Evolutionary conservation across 2,329 filamentous ascomycete genomes (phyloP), one percentile per base, ranked within the genome.

Genomic region (Samsoniella hepiali): DNA sequence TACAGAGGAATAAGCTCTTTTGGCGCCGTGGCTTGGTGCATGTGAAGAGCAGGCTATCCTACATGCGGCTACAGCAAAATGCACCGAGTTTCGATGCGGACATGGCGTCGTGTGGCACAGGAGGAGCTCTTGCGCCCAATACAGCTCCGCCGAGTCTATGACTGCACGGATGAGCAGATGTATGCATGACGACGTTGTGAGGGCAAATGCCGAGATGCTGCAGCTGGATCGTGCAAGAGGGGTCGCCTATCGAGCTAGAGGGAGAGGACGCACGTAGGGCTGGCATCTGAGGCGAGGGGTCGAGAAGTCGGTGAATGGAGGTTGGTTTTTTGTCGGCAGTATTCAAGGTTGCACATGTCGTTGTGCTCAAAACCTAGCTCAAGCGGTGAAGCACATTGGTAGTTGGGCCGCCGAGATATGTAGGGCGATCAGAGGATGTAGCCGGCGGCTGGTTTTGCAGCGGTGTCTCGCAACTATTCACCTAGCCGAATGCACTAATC

Each of bases 181-280:
- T 47, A 29, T 58, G 56, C 42, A 58, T 32, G 22, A 49, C 11
- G 42, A 29, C 13, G 44, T 36, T 42, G n/a, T 49, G 55, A 36
- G 42, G 9, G 55, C 56, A 49, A 29, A 49, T 58, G 56, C 56
- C 56, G 56, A 58, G 31, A 58, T 38, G 56, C 56, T 56, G 38
- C 27, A 49, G 32, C 34, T 22, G n/a, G 42, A 47, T 47, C 32
- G 53, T 31, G 38, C 29, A 44, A 36, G 50, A 53, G 32, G 42
- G 31, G 42, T 36, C 31, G 56, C 31, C 31, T 49, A 49, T 58
- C 56, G 40, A 22, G 34, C 34, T 40, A 58, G 38, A 45, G n/a
- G 36, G 22, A 31, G 34, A 3, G 17, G 29, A 32, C 6, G 40
- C 44, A 45, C 15, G 13, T 31, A 42, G 27, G 27, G 53, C 53